phyloP scores from a whole-genome alignment of 23 red algal species.

The Gracilaria caudata region DNA sequence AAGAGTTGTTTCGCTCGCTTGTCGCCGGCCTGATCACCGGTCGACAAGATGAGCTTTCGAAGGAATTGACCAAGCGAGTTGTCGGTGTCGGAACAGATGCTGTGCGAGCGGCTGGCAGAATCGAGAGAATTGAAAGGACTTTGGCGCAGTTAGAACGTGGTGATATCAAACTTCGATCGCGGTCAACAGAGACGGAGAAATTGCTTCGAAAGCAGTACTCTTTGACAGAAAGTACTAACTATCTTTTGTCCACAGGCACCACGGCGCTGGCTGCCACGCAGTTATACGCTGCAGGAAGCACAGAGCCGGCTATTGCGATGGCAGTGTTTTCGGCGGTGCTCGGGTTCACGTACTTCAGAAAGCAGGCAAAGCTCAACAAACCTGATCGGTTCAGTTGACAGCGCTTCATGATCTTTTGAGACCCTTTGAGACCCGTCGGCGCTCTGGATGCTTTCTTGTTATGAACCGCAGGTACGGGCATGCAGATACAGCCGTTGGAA shows the following conservation, averaged over 20 bases:
- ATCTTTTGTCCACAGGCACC: slow-evolving; percentile 54
- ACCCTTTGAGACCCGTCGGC: no score
- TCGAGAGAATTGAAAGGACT: slow-evolving; percentile 80
- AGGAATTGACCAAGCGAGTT: slow-evolving; percentile 31
- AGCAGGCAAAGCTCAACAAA: slow-evolving; percentile 49
- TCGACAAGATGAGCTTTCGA: slow-evolving; percentile 39
- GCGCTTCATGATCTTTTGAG: neutral
- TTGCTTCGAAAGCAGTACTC: slow-evolving; percentile 78
- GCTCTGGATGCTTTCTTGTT: no score
- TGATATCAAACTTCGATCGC: slow-evolving; percentile 74
- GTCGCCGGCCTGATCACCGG: slow-evolving; percentile 32
- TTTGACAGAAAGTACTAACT: slow-evolving; percentile 59
- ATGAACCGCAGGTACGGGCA: no score
- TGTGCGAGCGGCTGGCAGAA: slow-evolving; percentile 48
- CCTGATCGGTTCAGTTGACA: slow-evolving; percentile 26
- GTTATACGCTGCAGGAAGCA: slow-evolving; percentile 44
- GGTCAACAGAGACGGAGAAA: slow-evolving; percentile 81
- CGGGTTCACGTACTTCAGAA: slow-evolving; percentile 50
- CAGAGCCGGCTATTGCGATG: slow-evolving; percentile 55
- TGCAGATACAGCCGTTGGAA: no score
- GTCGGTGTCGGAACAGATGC: slow-evolving; percentile 43
- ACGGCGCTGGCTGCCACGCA: slow-evolving; percentile 62
- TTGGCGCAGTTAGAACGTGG: slow-evolving; percentile 73
- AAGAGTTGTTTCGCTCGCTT: slow-evolving; percentile 36
- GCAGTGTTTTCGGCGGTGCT: slow-evolving; percentile 50